Evolutionary conservation across 2,329 filamentous ascomycete genomes (phyloP), one percentile per base, ranked within the genome.

Genomic region (Diaporthe batatas): DNA sequence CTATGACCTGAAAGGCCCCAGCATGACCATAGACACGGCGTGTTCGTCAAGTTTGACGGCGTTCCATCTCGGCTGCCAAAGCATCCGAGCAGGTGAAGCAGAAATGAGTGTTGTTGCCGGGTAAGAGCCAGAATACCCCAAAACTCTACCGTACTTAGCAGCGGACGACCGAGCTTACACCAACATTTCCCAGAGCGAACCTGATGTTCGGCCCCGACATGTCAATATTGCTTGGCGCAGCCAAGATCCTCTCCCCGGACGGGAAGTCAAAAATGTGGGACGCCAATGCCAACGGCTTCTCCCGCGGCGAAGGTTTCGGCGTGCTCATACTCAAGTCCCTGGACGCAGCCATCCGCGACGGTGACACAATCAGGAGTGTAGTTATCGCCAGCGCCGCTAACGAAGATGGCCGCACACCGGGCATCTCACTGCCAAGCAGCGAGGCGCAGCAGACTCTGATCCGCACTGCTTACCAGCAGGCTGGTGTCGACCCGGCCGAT

Each of bases 301-400:
- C 75, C 2, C 72, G 80, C 11, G 81, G 80, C 0, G 79, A 81
- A 16, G 77, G 75, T 0, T 72, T 77, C 21, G 78, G 81, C 21
- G 82, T 81, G 6, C 72, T 84, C 6, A 74, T 85, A 0, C 64
- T 88, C 1, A 87, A 87, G 76, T 79, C 78, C 0, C 76, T 87
- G 0, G 75, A 78, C 10, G 80, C 82, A 39, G 86, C 86, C 0
- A 51, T 87, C 5, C 74, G 75, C 12, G 83, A 83, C 49, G 81
- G 82, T 6, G 83, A 87, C 75, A 78, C 78, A 0, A 79, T 82
- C 36, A 76, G 77, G 21, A 77, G 77, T 14, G 76, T 82, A 0
- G 78, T 84, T 39, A 76, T 79, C 2, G 78, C 73, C 6, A 80
- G 78, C 0, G 78, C 72, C 2, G 53, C 78, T 10, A 83, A 83